Conservation (phyloP, 495 filamentous ascomycete species). For the Aspergillus carlsbadensis region DNA sequence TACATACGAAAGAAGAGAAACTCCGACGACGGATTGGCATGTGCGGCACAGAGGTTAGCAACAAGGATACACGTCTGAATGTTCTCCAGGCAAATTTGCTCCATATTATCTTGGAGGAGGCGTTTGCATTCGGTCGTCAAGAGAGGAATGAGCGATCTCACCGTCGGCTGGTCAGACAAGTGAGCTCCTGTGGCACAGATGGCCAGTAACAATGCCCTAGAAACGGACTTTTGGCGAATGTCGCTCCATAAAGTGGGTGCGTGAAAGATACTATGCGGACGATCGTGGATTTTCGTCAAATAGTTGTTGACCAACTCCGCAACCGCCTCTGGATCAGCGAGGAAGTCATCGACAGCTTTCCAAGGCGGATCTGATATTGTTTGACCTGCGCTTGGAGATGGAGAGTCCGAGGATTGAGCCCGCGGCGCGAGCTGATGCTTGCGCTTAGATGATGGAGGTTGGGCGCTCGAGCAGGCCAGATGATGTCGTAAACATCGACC, state of each 20-base stretch:
- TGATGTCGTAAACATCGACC: no score
- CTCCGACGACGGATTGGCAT: neutral
- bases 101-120: neutral
- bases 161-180: neutral
- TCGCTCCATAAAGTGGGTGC: neutral
- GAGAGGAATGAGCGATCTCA: neutral
- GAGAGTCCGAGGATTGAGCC: no score
- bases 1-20: no score
- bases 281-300: slow-evolving; percentile 5
- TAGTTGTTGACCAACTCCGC: slow-evolving; percentile 1
- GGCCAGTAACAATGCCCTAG: neutral
- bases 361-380: no score
- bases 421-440: no score
- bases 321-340: no score
- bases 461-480: no score
- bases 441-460: no score
- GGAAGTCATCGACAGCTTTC: no score
- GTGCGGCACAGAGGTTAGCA: neutral
- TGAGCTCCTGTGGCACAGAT: neutral
- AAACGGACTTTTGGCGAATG: neutral
- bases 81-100: neutral
- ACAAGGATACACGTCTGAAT: slow-evolving; percentile 3
- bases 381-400: no score
- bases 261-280: slow-evolving; percentile 9
- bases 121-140: neutral